Evolutionary conservation across 129 eudicot species (phyloP), one percentile per base, ranked within the genome.

Genomic region (Artemisia argyi): DNA sequence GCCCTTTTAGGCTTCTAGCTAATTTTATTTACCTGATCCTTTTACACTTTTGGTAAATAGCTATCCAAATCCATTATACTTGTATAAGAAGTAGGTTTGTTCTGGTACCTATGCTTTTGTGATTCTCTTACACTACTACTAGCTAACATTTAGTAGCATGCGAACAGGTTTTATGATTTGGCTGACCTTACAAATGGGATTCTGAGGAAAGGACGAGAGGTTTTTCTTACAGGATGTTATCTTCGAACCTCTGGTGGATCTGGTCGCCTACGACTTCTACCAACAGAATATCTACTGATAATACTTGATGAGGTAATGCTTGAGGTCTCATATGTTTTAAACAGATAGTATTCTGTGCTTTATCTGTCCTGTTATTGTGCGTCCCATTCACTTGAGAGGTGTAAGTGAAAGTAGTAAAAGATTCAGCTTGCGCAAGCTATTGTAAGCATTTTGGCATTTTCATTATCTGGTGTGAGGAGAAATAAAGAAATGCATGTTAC

Each of bases 241-340:
- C 96, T 94, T 71, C 89, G 98, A 51, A 76, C 92, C 64, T 59
- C 79, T 18, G 86, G 84, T 53, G 88, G 86, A 77, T 82, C 86
- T 65, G 89, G 80, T 48, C 82, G 76, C 71, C 61, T 89, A 59
- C 83, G 99, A 53, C 97, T 94, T 75, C 52, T 90, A 39, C 99
- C 99, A 69, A 88, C 99, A 5, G 99, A 94, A 65, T 90, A 90
- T 85, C 66, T 90, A 78, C 84, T 94, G 57, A 85, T 88, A 69
- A 76, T 94, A 68, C 78, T 94, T 61, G 92, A 94, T 72, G 96
- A 84, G 99, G 99, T 93, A 87, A 47, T 61, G 57, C 56, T 55
- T 49, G 44, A 69, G 69, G 11, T 26, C 30, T 24, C 50, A 20
- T 55, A 20, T 58, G 11, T 15, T 60, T 65, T 75, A 35, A 64